Base-by-base conservation (phyloP, 2,329 filamentous ascomycete species). In the Colletotrichum sp. region DNA sequence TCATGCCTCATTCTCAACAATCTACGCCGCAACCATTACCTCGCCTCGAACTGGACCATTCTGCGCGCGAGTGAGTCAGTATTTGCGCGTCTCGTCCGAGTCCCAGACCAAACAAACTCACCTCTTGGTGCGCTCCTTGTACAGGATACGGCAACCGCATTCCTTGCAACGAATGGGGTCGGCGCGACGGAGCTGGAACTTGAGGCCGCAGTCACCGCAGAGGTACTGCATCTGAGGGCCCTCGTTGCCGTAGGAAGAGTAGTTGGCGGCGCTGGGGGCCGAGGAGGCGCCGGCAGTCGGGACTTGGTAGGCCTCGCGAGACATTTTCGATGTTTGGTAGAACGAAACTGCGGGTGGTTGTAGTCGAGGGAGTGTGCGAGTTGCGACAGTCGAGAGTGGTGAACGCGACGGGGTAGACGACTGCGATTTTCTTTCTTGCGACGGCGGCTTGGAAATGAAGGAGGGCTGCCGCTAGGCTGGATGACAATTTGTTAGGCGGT, bases 41-140 rank as follows among this genome's bases (percentile, higher is more conserved):
- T 92, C 68, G 97, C 97, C 89, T 99, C 96, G 82, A 99, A 99
- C 87, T 99, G 97, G 68, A 99, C 96, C 96, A 99, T 98, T 83
- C 96, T 98, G 80, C 71, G 65, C 57, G 44, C 57, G n/a, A 16
- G 21, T 71, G 26, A 26, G 72, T 84, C 71, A 83, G 80, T 76
- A 75, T 65, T n/a, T 18, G 24, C 39, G 24, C 34, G 30, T 36
- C n/a, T 36, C 28, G 44, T 21, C 10, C 18, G 10, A 36, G 7
- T 30, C 13, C 59, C 7, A 26, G 15, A 21, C 10, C 9, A 63
- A 75, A 87, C 93, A 64, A 76, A 87, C 94, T 86, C 85, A 98
- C 97, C 97, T 92, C 90, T 98, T 98, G 60, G 97, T 99, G 83
- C 97, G 89, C 91, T 98, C 95, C 92, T 99, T 99, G 88, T 99